phyloP scores from a whole-genome alignment of 495 filamentous ascomycete species.

The Apiosordaria backusii region DNA sequence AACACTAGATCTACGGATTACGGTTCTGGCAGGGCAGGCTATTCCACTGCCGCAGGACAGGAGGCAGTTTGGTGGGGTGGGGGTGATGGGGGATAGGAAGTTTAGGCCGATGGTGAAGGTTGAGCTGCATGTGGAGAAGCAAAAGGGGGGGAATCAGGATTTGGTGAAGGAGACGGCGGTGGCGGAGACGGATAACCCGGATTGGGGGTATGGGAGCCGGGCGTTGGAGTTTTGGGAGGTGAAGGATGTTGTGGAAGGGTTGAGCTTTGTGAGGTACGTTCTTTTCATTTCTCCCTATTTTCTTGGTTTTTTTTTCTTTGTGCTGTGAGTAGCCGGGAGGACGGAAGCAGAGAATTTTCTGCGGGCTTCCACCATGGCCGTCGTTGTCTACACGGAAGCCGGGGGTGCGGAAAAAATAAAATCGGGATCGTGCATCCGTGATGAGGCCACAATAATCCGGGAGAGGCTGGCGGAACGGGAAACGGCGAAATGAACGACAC shows the following conservation, averaged over 20 bases:
- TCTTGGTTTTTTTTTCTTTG: not conserved
- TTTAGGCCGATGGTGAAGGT: conserved; percentile 59
- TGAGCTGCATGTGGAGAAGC: conserved; percentile 72
- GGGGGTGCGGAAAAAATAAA: too few species aligned
- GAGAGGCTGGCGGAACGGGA: not conserved
- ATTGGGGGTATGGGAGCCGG: conserved; percentile 33
- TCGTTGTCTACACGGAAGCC: not conserved
- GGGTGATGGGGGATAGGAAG: conserved; percentile 24
- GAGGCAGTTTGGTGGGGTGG: conserved; percentile 22
- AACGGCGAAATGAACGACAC: not conserved
- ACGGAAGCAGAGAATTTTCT: conserved; percentile 1
- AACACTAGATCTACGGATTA: conserved; percentile 42
- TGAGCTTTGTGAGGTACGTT: conserved; percentile 47
- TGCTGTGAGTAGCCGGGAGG: not conserved
- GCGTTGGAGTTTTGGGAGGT: conserved; percentile 39
- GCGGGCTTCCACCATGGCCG: not conserved
- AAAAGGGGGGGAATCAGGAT: conserved; percentile 29
- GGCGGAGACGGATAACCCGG: conserved; percentile 40
- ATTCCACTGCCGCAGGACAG: conserved; percentile 35
- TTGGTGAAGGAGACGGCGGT: conserved; percentile 33
- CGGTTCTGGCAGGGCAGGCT: conserved; percentile 43
- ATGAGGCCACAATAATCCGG: not conserved
- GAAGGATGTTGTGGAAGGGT: conserved; percentile 39
- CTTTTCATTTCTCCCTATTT: conserved; percentile 8
- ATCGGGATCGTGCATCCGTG: not conserved